Conservation (phyloP, 805 yeast species). For the Wickerhamomyces silvicola region DNA sequence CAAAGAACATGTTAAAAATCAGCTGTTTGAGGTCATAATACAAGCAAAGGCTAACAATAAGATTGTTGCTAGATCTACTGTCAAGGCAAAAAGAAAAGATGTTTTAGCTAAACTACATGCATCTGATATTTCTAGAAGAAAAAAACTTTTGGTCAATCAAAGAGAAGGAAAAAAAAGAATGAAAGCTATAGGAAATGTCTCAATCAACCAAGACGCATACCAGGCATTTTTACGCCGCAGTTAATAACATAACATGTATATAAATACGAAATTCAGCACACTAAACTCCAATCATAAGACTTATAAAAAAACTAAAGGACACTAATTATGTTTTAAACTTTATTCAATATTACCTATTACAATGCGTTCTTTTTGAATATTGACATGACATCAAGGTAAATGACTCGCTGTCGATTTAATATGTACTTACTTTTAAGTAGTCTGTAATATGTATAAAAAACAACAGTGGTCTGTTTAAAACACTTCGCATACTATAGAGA, state of each 20-base stretch:
- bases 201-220: conserved; percentile 78
- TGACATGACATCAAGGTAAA: too few species aligned
- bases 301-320: too few species aligned
- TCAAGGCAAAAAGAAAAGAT: conserved; percentile 89
- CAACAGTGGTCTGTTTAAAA: neutral
- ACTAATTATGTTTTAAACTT: too few species aligned
- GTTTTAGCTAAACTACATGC: conserved; percentile 94
- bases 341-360: too few species aligned
- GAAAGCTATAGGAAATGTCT: conserved; percentile 73
- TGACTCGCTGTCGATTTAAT: too few species aligned
- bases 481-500: neutral
- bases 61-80: conserved; percentile 86
- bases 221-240: conserved; percentile 62
- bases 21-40: conserved; percentile 85
- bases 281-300: neutral
- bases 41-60: conserved; percentile 82
- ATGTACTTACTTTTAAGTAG: too few species aligned
- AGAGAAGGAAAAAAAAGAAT: conserved; percentile 89
- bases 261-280: neutral
- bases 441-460: too few species aligned
- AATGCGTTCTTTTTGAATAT: too few species aligned
- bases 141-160: conserved; percentile 80
- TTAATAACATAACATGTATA: conserved; percentile 1
- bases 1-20: conserved; percentile 72
- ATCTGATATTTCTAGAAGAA: conserved; percentile 83